Evolutionary conservation across 1,139 yeast species (phyloP).

Genomic region (Debaryomyces fabryi): DNA sequence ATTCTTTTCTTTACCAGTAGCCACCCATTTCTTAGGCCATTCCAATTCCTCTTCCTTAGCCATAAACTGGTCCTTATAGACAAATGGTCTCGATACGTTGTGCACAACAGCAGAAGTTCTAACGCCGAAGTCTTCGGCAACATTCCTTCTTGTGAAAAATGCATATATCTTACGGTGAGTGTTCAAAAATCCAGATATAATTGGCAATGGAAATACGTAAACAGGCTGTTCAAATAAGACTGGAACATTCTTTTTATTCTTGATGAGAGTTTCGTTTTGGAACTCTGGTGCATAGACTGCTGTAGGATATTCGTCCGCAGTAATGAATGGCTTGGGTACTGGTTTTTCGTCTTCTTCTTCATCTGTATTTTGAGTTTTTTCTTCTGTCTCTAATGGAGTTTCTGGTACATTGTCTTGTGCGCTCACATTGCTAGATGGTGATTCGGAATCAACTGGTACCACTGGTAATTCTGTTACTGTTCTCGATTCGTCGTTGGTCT

Average conservation of each 20-base stretch:
- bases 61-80: slow-evolving; percentile 52
- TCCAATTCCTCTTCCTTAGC: slow-evolving; percentile 76
- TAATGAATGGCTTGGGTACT: slow-evolving; percentile 65
- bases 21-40: slow-evolving; percentile 91
- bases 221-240: slow-evolving; percentile 75
- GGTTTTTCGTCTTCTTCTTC: slow-evolving; percentile 40
- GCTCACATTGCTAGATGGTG: background rate
- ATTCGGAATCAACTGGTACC: background rate
- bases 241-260: slow-evolving; percentile 49
- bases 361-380: slow-evolving; percentile 24
- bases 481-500: background rate
- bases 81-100: slow-evolving; percentile 59
- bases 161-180: slow-evolving; percentile 78
- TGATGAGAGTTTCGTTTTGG: slow-evolving; percentile 24
- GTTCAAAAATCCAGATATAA: slow-evolving; percentile 73
- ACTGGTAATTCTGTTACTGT: background rate
- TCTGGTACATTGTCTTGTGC: slow-evolving; percentile 21
- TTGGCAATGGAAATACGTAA: slow-evolving; percentile 71
- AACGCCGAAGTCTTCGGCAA: slow-evolving; percentile 72
- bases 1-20: slow-evolving; percentile 63
- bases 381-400: slow-evolving; percentile 38
- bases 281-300: slow-evolving; percentile 67
- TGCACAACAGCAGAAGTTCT: slow-evolving; percentile 63
- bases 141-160: slow-evolving; percentile 70
- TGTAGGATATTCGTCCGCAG: slow-evolving; percentile 54